A percentile compares a stretch with the other conserved stretches of the same genome.
Evolutionary conservation across 73 alveolate genomes (phyloP).

Genomic region (Durusdinium trenchii): DNA sequence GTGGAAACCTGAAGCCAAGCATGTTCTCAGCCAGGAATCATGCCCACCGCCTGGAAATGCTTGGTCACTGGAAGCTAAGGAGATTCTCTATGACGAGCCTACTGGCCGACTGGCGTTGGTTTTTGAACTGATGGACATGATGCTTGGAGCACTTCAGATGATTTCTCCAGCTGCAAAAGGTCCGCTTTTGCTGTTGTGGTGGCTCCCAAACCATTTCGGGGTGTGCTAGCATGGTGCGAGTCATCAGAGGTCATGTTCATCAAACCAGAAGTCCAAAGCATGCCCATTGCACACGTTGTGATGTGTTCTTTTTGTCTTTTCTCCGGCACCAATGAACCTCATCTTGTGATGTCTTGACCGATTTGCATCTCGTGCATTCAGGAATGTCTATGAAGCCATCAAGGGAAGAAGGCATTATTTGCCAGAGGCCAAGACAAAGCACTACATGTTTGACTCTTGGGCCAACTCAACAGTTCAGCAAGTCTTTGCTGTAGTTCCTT

Average conservation of each 20-base stretch:
- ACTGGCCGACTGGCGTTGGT: constrained; percentile 99
- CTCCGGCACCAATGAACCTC: no score
- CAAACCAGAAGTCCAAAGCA: background rate
- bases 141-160: constrained; percentile 43
- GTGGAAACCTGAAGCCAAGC: background rate
- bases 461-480: background rate
- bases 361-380: no score
- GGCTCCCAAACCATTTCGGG: no score
- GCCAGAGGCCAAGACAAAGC: constrained; percentile 98
- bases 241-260: background rate
- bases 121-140: constrained; percentile 99
- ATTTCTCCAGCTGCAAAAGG: background rate
- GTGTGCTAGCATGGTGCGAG: background rate
- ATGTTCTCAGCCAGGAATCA: background rate
- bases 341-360: no score
- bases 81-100: constrained; percentile 99
- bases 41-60: background rate
- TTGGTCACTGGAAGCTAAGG: background rate
- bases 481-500: background rate
- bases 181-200: background rate
- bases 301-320: no score
- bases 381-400: constrained; percentile 98
- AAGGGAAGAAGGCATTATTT: constrained; percentile 98
- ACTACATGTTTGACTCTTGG: constrained; percentile 97
- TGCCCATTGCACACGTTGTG: no score